A percentile compares a stretch with the other conserved stretches of the same genome.
These are phyloP conservation scores for Exophiala sp. DNA, from an alignment of 2,329 filamentous ascomycete species.

Conservation along the genomic window DNA sequence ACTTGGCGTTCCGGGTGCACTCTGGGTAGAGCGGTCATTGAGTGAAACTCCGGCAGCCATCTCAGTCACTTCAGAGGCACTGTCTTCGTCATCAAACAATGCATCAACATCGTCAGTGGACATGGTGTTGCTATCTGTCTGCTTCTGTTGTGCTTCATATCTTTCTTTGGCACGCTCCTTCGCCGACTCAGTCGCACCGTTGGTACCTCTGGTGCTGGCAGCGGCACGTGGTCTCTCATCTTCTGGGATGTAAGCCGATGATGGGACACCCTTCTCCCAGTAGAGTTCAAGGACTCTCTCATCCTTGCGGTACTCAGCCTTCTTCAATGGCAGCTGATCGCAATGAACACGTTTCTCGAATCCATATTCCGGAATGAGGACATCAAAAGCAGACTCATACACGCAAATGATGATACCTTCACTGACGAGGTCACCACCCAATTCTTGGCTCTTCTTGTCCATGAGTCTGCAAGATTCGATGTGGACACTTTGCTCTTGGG, in stretches of 20 bases:
- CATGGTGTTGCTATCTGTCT: conserved; percentile 91
- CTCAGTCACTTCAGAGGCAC: conserved; percentile 83
- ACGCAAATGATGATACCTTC: conserved; percentile 96
- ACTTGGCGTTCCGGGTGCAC: conserved; percentile 86
- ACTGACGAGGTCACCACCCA: conserved; percentile 85
- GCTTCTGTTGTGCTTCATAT: conserved; percentile 86
- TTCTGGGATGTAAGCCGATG: conserved; percentile 91
- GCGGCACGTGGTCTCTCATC: conserved; percentile 89
- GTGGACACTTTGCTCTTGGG: conserved; percentile 97
- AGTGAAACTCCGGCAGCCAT: conserved; percentile 88
- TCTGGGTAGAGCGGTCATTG: conserved; percentile 86
- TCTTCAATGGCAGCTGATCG: conserved; percentile 93
- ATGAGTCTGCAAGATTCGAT: conserved; percentile 95
- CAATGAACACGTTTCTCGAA: conserved; percentile 99
- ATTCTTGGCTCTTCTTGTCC: conserved; percentile 84
- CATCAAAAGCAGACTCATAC: conserved; percentile 97
- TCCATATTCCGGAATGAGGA: conserved; percentile 95
- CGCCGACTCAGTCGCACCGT: conserved; percentile 75
- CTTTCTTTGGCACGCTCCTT: conserved; percentile 78
- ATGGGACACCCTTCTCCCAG: conserved; percentile 99
- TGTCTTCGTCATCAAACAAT: conserved; percentile 92
- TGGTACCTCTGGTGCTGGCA: conserved; percentile 67
- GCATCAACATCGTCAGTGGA: conserved; percentile 90
- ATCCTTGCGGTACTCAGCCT: conserved; percentile 98
- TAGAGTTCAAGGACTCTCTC: conserved; percentile 92